Evolutionary conservation across 2,329 filamentous ascomycete species (phyloP).

Genomic region (Lasiodiplodia sp.): DNA sequence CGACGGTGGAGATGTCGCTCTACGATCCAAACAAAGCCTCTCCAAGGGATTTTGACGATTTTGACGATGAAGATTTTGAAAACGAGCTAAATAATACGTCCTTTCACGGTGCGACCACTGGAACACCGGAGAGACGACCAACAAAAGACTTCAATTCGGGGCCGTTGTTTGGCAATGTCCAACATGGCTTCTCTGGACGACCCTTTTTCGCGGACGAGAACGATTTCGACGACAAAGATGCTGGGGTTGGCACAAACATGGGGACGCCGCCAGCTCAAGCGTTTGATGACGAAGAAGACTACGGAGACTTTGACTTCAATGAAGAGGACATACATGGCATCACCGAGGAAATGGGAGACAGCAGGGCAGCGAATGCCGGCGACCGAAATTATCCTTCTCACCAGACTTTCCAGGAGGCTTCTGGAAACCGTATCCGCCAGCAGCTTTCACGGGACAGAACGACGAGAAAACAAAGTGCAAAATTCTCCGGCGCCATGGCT

Average conservation of each 20-base stretch:
- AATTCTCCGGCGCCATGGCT: slow-evolving; percentile 35
- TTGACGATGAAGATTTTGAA: slow-evolving; percentile 40
- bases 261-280: slow-evolving; percentile 43
- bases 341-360: slow-evolving; percentile 50
- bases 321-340: slow-evolving; percentile 48
- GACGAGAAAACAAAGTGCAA: slow-evolving; percentile 19
- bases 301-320: slow-evolving; percentile 28
- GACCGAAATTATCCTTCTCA: slow-evolving; percentile 40
- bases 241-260: slow-evolving; percentile 42
- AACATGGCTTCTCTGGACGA: background rate
- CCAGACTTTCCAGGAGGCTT: slow-evolving; percentile 37
- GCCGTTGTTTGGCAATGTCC: background rate
- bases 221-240: slow-evolving; percentile 41
- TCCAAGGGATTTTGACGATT: slow-evolving; percentile 4
- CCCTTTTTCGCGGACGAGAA: slow-evolving; percentile 38
- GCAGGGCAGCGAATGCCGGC: slow-evolving; percentile 37
- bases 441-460: background rate
- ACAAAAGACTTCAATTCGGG: background rate
- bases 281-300: slow-evolving; percentile 34
- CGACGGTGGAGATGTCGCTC: slow-evolving; percentile 26
- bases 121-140: background rate
- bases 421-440: slow-evolving; percentile 35
- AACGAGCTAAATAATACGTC: slow-evolving; percentile 21
- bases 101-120: background rate
- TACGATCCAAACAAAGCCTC: slow-evolving; percentile 33